Evolutionary conservation across 2,329 filamentous ascomycete genomes (phyloP), one percentile per base, ranked within the genome.

Genomic region (Thermothelomyces thermophilus): DNA sequence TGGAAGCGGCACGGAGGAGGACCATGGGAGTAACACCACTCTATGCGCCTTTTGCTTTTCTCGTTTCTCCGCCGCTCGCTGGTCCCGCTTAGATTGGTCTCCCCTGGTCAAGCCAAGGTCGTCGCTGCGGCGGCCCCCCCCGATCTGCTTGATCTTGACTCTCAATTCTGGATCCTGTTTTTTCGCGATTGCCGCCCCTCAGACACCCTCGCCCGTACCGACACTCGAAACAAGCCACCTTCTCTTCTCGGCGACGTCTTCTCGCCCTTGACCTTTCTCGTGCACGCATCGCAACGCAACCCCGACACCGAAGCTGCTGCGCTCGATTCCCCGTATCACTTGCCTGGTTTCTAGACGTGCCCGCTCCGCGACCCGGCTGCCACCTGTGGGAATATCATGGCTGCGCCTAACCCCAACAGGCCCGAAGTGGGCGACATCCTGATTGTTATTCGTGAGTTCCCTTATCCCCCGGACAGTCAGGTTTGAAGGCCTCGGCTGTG

Each of bases 361-460:
- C 42, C 48, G 51, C 50, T 50, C 48, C 50, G 51, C 50, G 35
- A 56, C 41, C 41, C 41, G 37, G 49, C 46, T 41, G 48, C 50
- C 31, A 28, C 16, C 24, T n/a, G 16, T 51, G 49, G 37, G 41
- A 41, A 34, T 16, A 56, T 44, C 14, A 61, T 61, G 59, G 59
- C 56, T 5, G 42, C 59, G 28, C 35, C 54, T 5, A 49, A 43
- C 46, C 39, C 53, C 10, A 53, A 45, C 46, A 74, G 71, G 65
- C 82, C 80, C 62, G 79, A 82, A 24, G 72, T 79, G 56, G 84
- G 84, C 65, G 82, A 86, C 61, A 77, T 82, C 48, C 70, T 87
- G 59, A 66, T 87, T 58, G 84, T 87, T 59, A 84, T 87, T 61
- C 84, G 84, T 87, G 74, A 75, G 84, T 78, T 46, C 41, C 49